Base-by-base conservation (phyloP, 768 basidiomycete genomes). In the Lactifluus volemus region DNA sequence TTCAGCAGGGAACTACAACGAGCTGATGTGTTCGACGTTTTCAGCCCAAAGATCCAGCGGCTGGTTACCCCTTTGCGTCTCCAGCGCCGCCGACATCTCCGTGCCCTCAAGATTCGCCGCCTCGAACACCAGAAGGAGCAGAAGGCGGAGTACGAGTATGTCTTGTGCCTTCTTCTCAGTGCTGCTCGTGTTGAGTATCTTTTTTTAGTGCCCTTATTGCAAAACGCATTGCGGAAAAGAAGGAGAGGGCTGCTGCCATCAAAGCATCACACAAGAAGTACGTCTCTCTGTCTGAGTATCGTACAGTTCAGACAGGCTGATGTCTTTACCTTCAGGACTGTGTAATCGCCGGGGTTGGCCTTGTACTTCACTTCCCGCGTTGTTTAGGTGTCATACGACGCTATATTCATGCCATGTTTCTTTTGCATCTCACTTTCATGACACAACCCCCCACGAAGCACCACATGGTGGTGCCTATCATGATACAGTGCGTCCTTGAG, bases 1-100 rank as follows among this genome's bases (percentile, higher is more conserved):
- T 19, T 17, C 36, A n/a, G 2, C 51, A 66, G n/a, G 10, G 67
- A 21, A 41, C 34, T 34, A 32, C 44, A 15, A 29, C 14, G 17
- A 34, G 51, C 38, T 25, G 39, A 34, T 42, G 44, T 41, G n/a
- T 32, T 9, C 32, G 54, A 60, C 21, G 10, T 54, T 44, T 45
- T 12, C 50, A 92, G 92, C 69, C 93, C 95, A 70, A 96, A 96
- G 81, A 97, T 98, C 74, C 93, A 97, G 78, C 85, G 95, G 71
- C 84, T 98, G 63, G 94, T 98, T 68, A 98, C 94, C 50, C 95
- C 95, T 68, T 72, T 90, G 71, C 91, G 94, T 70, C 89, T 98
- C 71, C 96, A 99, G 78, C 91, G 94, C 76, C 89, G 92, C 76
- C 90, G 96, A 68, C 93, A 91, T 80, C 84, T 96, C 71, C 84